Conservation (phyloP, 805 yeast species). For the Maudiozyma barnettii region DNA sequence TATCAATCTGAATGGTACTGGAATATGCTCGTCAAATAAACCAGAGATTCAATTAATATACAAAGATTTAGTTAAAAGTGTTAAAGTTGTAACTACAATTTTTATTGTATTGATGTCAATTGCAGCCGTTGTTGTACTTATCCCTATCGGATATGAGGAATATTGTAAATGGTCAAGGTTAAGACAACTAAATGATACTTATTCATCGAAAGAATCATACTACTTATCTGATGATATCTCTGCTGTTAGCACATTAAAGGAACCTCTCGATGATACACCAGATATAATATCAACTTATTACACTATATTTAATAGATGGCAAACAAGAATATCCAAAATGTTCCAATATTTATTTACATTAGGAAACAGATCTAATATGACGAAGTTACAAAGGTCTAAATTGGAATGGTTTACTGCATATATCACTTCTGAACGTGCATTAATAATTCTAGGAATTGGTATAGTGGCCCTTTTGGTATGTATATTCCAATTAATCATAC, state of each 20-base stretch:
- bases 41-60: slow-evolving; percentile 35
- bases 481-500: slow-evolving; percentile 42
- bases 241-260: not conserved
- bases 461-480: slow-evolving; percentile 48
- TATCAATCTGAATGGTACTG: slow-evolving; percentile 8
- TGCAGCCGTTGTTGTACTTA: slow-evolving; percentile 33
- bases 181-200: slow-evolving; percentile 24
- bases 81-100: slow-evolving; percentile 32
- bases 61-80: slow-evolving; percentile 18
- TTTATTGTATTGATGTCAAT: slow-evolving; percentile 34
- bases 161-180: slow-evolving; percentile 40
- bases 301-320: slow-evolving; percentile 17
- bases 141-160: slow-evolving; percentile 39
- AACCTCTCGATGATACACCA: not conserved
- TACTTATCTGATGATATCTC: not conserved
- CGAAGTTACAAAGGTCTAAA: slow-evolving; percentile 9
- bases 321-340: slow-evolving; percentile 6
- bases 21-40: slow-evolving; percentile 35
- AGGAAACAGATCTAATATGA: not conserved
- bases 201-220: not conserved
- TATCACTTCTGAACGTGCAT: slow-evolving; percentile 43
- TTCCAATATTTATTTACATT: slow-evolving; percentile 3
- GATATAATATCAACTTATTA: slow-evolving; percentile 18
- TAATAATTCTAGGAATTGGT: slow-evolving; percentile 43
- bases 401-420: slow-evolving; percentile 34